Evolutionary conservation across 2,329 filamentous ascomycete genomes (phyloP), one percentile per base, ranked within the genome.

Genomic region (Colletotrichum lini): DNA sequence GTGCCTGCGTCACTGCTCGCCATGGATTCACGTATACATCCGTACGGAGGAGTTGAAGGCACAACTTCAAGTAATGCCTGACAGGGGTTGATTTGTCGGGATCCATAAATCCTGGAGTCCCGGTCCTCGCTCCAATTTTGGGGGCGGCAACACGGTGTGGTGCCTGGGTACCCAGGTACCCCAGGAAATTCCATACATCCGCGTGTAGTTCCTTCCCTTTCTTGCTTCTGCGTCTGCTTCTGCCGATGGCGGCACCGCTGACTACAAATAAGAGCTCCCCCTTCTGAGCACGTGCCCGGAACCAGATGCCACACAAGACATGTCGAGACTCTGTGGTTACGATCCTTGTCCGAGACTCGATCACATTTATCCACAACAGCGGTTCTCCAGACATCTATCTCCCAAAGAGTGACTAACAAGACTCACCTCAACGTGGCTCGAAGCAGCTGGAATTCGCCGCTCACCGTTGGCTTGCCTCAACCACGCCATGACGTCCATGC

Each of bases 401-500:
- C 42, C n/a, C 10, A 21, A 18, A 13, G 26, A 12, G 18, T 26
- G 58, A 49, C 30, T 6, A 35, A 49, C 44, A 60, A 35, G 30
- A 9, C 30, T 35, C 30, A 35, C 30, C 26, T 38, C 23, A 40
- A 18, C 44, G 9, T 13, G n/a, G 45, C 58, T 49, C 44, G 35
- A 49, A 30, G 23, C 58, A 38, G 45, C 26, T 61, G n/a, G 12
- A 49, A 61, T 35, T n/a, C 26, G 30, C 45, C 26, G 45, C 30
- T 9, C 30, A 40, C 44, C 45, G 26, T 61, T 61, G 45, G 13
- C 50, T 61, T 54, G 13, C 40, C 30, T 67, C 62, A 58, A 16
- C 42, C 38, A 26, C 26, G 62, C 62, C 63, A 54, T 70, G 56
- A 70, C 30, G 35, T 60, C 67, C 30, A 23, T 40, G 59, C 59